phyloP scores from a whole-genome alignment of 257 asterid genomes.

The Vinca minor region DNA sequence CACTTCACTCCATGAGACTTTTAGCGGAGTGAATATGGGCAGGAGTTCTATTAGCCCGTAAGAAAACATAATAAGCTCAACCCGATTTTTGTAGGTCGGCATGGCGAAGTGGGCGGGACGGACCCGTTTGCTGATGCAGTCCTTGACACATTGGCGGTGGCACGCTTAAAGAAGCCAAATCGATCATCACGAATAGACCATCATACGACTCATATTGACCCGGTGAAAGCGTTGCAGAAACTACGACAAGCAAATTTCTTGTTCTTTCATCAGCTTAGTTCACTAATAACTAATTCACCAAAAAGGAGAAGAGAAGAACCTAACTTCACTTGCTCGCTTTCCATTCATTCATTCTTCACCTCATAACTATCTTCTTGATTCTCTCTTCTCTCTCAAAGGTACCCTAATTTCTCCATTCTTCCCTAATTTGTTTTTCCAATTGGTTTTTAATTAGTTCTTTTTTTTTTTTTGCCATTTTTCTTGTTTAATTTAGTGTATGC shows the following conservation, averaged over 20 bases:
- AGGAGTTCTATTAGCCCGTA: no score
- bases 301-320: not conserved
- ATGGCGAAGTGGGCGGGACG: no score
- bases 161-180: slow-evolving; percentile 11
- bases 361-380: slow-evolving; percentile 6
- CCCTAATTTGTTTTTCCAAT: no score
- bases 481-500: slow-evolving; percentile 6
- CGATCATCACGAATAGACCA: slow-evolving; percentile 11
- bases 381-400: not conserved
- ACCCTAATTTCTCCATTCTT: not conserved
- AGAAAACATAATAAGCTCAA: no score
- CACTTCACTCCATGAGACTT: no score
- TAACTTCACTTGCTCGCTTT: no score
- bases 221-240: slow-evolving; percentile 13
- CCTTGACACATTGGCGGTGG: no score
- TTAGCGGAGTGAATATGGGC: no score
- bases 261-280: not conserved
- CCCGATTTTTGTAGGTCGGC: no score
- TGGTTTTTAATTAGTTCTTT: not conserved
- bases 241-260: not conserved
- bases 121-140: no score
- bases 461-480: no score
- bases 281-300: not conserved
- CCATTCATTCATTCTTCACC: slow-evolving; percentile 11
- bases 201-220: slow-evolving; percentile 23